phyloP scores from a whole-genome alignment of 495 filamentous ascomycete species.

The Glonium stellatum region DNA sequence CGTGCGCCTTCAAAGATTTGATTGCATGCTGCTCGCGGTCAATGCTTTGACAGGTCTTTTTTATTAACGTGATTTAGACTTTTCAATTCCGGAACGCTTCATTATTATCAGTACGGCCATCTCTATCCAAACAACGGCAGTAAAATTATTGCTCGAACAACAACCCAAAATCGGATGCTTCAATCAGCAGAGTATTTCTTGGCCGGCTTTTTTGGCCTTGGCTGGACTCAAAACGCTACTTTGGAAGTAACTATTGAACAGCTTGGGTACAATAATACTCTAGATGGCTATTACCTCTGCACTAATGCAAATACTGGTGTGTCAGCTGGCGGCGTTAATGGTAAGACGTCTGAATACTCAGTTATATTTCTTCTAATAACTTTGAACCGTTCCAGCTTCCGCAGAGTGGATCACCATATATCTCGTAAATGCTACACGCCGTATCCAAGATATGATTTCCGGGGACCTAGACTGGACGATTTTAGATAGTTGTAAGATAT shows the following conservation, averaged over 20 bases:
- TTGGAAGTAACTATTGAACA: slow-evolving; percentile 47
- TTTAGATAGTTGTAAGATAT: slow-evolving; percentile 16
- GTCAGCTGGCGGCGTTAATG: slow-evolving; percentile 29
- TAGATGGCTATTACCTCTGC: slow-evolving; percentile 37
- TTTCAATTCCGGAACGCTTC: slow-evolving; percentile 41
- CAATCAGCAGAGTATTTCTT: slow-evolving; percentile 44
- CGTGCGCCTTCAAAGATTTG: background rate
- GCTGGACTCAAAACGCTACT: slow-evolving; percentile 49
- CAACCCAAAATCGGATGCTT: slow-evolving; percentile 49
- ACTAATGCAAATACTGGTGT: slow-evolving; percentile 24
- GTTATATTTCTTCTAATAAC: background rate
- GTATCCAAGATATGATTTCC: slow-evolving; percentile 41
- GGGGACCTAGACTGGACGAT: slow-evolving; percentile 20
- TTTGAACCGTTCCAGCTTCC: slow-evolving; percentile 25
- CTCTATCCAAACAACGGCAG: slow-evolving; percentile 51
- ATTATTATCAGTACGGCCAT: slow-evolving; percentile 53
- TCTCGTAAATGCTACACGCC: slow-evolving; percentile 43
- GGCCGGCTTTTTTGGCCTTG: slow-evolving; percentile 53
- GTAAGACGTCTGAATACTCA: background rate
- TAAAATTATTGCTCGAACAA: slow-evolving; percentile 57
- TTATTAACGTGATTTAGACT: slow-evolving; percentile 25
- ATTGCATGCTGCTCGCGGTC: background rate
- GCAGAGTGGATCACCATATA: slow-evolving; percentile 40
- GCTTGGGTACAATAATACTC: slow-evolving; percentile 37
- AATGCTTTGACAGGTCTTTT: background rate